These are phyloP conservation scores for Coniferiporia sulphurascens DNA, from an alignment of 1,284 basidiomycete species.

Conservation along the genomic window DNA sequence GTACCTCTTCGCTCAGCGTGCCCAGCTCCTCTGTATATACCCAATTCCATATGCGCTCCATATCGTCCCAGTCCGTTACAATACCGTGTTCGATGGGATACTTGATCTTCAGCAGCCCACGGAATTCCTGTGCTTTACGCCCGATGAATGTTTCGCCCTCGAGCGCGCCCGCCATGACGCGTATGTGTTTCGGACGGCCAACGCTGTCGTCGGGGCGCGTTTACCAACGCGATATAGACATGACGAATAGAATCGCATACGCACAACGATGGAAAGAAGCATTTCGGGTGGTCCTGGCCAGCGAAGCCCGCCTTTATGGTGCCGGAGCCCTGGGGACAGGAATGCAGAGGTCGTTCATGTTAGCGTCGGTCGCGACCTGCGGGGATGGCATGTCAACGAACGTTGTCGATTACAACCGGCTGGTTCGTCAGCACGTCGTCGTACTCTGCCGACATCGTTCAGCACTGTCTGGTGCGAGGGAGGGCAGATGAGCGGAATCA, in stretches of 20 bases:
- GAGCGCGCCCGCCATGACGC: slow-evolving; percentile 94
- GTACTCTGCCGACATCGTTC: slow-evolving; percentile 70
- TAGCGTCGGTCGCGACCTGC: slow-evolving; percentile 15
- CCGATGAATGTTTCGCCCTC: slow-evolving; percentile 95
- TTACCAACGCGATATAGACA: too few relatives aligned
- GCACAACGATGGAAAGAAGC: slow-evolving; percentile 97
- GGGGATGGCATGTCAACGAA: slow-evolving; percentile 37
- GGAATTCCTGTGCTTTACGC: slow-evolving; percentile 86
- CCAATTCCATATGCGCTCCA: slow-evolving; percentile 98
- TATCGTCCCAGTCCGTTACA: slow-evolving; percentile 96
- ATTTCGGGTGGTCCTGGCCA: slow-evolving; percentile 96
- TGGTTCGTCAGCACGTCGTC: slow-evolving; percentile 91
- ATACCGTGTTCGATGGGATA: slow-evolving; percentile 98
- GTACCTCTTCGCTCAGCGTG: slow-evolving; percentile 91
- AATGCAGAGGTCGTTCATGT: slow-evolving; percentile 18
- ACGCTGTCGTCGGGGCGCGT: slow-evolving; percentile 51
- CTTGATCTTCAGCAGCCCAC: slow-evolving; percentile 92
- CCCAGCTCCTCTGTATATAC: slow-evolving; percentile 93
- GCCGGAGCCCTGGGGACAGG: slow-evolving; percentile 74
- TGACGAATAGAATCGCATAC: slow-evolving; percentile 30
- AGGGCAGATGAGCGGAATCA: neutral
- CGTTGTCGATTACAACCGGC: slow-evolving; percentile 95
- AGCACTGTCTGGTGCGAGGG: neutral
- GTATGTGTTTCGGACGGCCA: slow-evolving; percentile 91
- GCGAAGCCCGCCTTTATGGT: slow-evolving; percentile 98